These are phyloP conservation scores for Delphinella strobiligena DNA, from an alignment of 2,329 filamentous ascomycete species.

Conservation along the genomic window DNA sequence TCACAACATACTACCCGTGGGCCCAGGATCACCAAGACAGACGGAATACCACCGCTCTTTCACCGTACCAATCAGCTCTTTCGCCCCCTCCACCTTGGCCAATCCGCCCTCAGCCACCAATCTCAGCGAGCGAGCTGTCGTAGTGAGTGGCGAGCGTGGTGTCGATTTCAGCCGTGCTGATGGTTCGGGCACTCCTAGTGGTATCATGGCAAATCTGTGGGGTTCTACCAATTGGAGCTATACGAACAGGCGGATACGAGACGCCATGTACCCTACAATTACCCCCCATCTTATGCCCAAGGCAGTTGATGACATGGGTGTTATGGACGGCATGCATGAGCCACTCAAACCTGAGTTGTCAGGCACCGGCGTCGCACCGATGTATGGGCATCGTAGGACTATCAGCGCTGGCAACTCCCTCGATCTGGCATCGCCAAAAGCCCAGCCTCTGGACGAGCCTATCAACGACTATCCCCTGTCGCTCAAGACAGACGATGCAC, in stretches of 20 bases:
- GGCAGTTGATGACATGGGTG: slow-evolving; percentile 17
- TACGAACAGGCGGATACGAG: slow-evolving; percentile 48
- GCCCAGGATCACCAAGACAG: slow-evolving; percentile 22
- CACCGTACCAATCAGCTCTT: slow-evolving; percentile 46
- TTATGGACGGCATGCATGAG: slow-evolving; percentile 17
- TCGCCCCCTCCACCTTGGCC: slow-evolving; percentile 73
- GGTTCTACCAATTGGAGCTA: slow-evolving; percentile 74
- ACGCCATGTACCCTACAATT: slow-evolving; percentile 29
- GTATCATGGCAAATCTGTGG: slow-evolving; percentile 88
- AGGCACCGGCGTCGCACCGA: too few relatives aligned
- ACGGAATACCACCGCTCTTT: slow-evolving; percentile 11
- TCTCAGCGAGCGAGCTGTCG: slow-evolving; percentile 73
- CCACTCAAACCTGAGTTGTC: too few relatives aligned
- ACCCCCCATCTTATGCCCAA: slow-evolving; percentile 6
- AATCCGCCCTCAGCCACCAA: slow-evolving; percentile 75
- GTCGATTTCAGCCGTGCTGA: slow-evolving; percentile 47
- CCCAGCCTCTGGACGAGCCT: slow-evolving; percentile 42
- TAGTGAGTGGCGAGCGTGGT: slow-evolving; percentile 65
- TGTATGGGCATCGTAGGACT: slow-evolving; percentile 49
- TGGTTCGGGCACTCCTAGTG: slow-evolving; percentile 63
- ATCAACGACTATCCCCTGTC: slow-evolving; percentile 69
- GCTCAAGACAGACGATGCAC: slow-evolving; percentile 67
- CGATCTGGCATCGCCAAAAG: background rate
- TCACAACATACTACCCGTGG: slow-evolving; percentile 62
- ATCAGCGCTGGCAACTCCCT: slow-evolving; percentile 26